These are phyloP conservation scores for Volutella citrinella DNA, from an alignment of 2,329 filamentous ascomycete genomes.

Conservation along the genomic window DNA sequence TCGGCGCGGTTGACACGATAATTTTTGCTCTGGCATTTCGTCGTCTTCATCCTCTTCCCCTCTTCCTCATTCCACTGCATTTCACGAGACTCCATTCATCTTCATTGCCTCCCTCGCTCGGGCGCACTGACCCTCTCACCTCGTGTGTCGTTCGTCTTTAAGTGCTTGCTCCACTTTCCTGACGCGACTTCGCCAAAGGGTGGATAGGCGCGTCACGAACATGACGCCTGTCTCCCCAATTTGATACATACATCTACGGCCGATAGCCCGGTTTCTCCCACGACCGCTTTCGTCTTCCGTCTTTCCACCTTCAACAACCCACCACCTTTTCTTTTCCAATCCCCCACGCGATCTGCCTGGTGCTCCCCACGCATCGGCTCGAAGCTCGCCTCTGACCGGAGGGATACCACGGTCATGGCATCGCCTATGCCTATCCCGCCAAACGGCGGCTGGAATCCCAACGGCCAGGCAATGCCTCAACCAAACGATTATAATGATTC, in stretches of 20 bases:
- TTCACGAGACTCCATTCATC: too few species aligned
- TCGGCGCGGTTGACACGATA: too few species aligned
- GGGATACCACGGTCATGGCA: constrained; percentile 34
- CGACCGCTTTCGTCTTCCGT: constrained; percentile 5
- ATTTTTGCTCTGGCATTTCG: too few species aligned
- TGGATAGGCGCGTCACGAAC: constrained; percentile 36
- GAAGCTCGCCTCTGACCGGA: constrained; percentile 18
- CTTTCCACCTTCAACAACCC: constrained; percentile 1
- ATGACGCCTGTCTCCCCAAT: constrained; percentile 36
- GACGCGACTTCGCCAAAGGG: constrained; percentile 28
- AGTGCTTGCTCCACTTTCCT: constrained; percentile 25
- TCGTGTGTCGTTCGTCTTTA: too few species aligned
- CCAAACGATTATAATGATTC: constrained; percentile 36
- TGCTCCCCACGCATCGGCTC: constrained; percentile 8
- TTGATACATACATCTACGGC: constrained; percentile 26
- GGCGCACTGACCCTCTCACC: too few species aligned
- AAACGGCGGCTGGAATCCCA: constrained; percentile 30
- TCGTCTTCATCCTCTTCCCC: too few species aligned
- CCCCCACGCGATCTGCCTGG: constrained; percentile 2
- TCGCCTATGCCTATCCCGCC: constrained; percentile 35
- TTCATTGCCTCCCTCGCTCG: too few species aligned
- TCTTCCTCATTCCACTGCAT: not conserved
- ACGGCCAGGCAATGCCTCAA: constrained; percentile 27
- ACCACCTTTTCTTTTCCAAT: constrained; percentile 1
- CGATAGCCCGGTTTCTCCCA: constrained; percentile 14